Conservation (phyloP, 139 green algal genomes). For the Closterium sp. region DNA sequence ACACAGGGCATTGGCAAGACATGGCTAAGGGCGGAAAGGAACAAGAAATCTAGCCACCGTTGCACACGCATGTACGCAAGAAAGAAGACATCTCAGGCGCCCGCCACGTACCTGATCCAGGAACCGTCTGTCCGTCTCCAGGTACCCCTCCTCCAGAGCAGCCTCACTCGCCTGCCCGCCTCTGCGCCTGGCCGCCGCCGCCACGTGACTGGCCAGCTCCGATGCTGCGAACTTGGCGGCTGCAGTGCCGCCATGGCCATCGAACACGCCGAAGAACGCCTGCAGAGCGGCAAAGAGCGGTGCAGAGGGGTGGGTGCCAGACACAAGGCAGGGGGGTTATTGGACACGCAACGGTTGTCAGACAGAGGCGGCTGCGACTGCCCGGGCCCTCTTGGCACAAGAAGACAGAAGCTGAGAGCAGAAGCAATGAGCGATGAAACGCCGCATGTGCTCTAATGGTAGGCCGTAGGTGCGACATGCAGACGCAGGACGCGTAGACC, state of each 20-base stretch:
- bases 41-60: background rate
- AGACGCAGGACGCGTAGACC: no score
- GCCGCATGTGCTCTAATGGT: no score
- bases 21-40: background rate
- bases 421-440: no score
- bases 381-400: no score
- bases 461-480: no score
- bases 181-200: background rate
- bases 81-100: background rate
- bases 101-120: conserved; percentile 15
- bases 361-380: no score
- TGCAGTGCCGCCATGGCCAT: conserved; percentile 28
- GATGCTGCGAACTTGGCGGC: conserved; percentile 11
- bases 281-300: background rate
- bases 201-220: conserved; percentile 8
- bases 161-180: background rate
- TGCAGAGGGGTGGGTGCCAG: background rate
- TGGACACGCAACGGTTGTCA: no score
- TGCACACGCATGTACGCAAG: background rate
- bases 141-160: background rate
- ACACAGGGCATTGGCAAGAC: no score
- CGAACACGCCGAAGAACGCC: conserved; percentile 29
- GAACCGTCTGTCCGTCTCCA: conserved; percentile 12
- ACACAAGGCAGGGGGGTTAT: no score
- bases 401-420: no score